Conservation (phyloP, 208 protist species). For the Wallacemonas collosoma region DNA sequence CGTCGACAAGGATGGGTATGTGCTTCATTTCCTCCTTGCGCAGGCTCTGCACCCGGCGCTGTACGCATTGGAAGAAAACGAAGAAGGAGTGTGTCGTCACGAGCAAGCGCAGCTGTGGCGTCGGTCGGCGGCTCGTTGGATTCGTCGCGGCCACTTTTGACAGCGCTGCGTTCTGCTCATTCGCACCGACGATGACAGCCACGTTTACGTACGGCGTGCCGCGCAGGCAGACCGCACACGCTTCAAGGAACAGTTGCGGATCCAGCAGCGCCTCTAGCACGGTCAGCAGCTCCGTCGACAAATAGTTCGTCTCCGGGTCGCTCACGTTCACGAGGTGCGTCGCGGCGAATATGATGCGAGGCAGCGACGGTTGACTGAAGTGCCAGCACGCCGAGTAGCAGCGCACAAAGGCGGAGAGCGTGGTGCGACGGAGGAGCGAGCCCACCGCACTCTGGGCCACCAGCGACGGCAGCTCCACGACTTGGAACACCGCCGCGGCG, state of each 20-base stretch:
- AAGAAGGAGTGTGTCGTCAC: conserved; percentile 72
- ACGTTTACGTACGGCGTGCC: conserved; percentile 53
- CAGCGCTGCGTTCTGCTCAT: conserved; percentile 28
- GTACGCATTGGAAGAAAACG: conserved; percentile 72
- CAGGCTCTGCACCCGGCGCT: conserved; percentile 65
- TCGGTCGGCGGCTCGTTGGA: conserved; percentile 4
- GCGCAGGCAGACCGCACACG: conserved; percentile 60
- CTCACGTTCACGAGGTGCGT: conserved; percentile 65
- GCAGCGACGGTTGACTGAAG: conserved; percentile 81
- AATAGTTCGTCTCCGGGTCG: conserved; percentile 75
- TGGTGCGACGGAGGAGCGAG: conserved; percentile 71
- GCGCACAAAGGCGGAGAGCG: conserved; percentile 60
- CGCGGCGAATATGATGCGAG: conserved; percentile 59
- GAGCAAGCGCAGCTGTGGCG: conserved; percentile 41
- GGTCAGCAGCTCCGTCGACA: conserved; percentile 73
- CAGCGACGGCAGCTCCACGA: conserved; percentile 49
- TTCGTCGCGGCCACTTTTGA: conserved; percentile 17
- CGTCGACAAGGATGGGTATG: conserved; percentile 64
- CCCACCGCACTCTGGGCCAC: conserved; percentile 41
- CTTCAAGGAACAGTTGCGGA: conserved; percentile 82
- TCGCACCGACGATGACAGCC: conserved; percentile 31
- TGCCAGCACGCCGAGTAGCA: conserved; percentile 83
- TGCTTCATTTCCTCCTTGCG: conserved; percentile 72
- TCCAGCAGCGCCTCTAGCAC: conserved; percentile 87
- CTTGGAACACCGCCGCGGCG: conserved; percentile 50